Base-by-base conservation (phyloP, 176 grass and related monocot species). In the Ampelocalamus luodianensis region DNA sequence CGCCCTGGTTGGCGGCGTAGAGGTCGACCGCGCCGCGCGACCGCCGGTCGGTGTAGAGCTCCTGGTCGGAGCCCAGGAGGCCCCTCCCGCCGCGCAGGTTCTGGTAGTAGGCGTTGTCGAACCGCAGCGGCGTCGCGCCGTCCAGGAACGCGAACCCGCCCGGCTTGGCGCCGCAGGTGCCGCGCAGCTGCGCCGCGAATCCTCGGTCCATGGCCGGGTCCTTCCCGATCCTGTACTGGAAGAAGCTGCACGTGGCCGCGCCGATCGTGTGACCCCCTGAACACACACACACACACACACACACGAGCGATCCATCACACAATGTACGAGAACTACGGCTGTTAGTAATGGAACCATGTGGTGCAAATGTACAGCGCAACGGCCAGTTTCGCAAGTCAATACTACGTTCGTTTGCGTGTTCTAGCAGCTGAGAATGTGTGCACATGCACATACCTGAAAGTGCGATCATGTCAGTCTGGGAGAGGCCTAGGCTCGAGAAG, bases 401-500 rank as follows among this genome's bases (percentile, higher is more conserved):
- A 0, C 6, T 2, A 20, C 54, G 45, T 48, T 69, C 26, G 11
- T 37, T 49, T 4, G 16, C 55, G 81, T 83, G 81, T 63, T 45
- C 9, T 10, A 59, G n/a, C 38, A 13, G 14, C 42, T 6, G 14
- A 9, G 37, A 2, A 15, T 38, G 18, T 22, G 51, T 7, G 17
- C 51, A 18, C 3, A 2, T 27, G 12, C 42, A 65, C 8, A 3
- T 54, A 90, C 93, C 90, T 22, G 90, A 95, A 24, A 95, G 93
- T 0, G 90, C 93, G 72, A 91, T 78, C 93, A 95, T 81, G 68
- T 95, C 93, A 23, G 90, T 89, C 48, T 89, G 93, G 13, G 73
- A 65, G 37, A 95, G 85, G 61, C 90, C 90, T 32, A 88, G 65
- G 40, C 53, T 45, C 43, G 82, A 85, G 85, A 92, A 95, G 85